These are phyloP conservation scores for Chloropicon primus DNA, from an alignment of 139 green algal genomes.

Conservation along the genomic window DNA sequence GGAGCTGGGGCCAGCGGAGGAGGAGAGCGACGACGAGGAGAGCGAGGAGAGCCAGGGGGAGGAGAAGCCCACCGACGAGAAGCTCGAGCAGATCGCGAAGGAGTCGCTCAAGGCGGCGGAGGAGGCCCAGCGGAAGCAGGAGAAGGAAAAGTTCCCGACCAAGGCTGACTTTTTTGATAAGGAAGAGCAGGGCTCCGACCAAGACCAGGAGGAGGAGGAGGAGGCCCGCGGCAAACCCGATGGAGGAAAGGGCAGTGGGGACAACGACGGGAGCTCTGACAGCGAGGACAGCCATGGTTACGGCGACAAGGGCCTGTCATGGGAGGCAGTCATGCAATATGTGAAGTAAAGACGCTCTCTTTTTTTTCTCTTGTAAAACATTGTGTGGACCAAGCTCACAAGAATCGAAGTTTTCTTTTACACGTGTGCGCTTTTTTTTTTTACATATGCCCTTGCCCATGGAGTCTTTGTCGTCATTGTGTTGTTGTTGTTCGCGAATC, in stretches of 20 bases:
- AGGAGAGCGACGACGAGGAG: conserved; percentile 19
- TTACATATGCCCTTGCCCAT: no score
- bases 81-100: conserved; percentile 12
- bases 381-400: no score
- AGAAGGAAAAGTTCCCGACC: conserved; percentile 11
- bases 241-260: conserved; percentile 6
- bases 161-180: conserved; percentile 8
- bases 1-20: conserved; percentile 36
- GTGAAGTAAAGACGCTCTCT: neutral
- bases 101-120: neutral
- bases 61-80: conserved; percentile 11
- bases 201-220: conserved; percentile 1
- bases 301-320: conserved; percentile 58
- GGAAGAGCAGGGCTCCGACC: neutral
- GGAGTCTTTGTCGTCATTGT: no score
- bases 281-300: conserved; percentile 58
- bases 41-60: conserved; percentile 12
- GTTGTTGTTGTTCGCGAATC: no score
- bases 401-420: no score
- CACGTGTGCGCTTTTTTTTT: no score
- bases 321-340: conserved; percentile 65
- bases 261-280: conserved; percentile 2
- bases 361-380: no score
- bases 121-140: conserved; percentile 1
- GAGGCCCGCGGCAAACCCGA: conserved; percentile 13